phyloP scores from a whole-genome alignment of 1,139 yeast genomes.

The Scheffersomyces segobiensis region DNA sequence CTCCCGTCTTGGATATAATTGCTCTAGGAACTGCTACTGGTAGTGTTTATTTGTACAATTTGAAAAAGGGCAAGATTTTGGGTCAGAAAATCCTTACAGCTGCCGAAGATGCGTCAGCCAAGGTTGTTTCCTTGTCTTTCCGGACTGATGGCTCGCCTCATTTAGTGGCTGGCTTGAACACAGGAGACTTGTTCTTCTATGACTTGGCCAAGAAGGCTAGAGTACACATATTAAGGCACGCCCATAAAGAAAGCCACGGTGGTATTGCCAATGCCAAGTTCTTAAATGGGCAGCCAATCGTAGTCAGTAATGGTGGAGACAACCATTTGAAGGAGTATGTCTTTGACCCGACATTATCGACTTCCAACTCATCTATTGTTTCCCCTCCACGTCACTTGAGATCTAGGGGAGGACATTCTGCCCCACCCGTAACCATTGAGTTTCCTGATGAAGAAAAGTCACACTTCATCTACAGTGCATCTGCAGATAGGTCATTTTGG shows the following conservation, averaged over 20 bases:
- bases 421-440: conserved; percentile 77
- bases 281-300: conserved; percentile 88
- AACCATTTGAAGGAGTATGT: conserved; percentile 87
- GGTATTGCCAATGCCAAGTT: conserved; percentile 80
- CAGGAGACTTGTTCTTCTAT: conserved; percentile 84
- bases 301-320: conserved; percentile 92
- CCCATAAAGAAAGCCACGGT: conserved; percentile 74
- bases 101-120: conserved; percentile 46
- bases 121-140: conserved; percentile 75
- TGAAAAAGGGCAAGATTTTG: conserved; percentile 63
- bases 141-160: conserved; percentile 91
- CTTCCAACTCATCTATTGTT: conserved; percentile 62
- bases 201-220: conserved; percentile 73
- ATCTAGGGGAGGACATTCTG: conserved; percentile 95
- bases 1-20: conserved; percentile 83
- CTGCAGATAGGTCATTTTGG: conserved; percentile 88
- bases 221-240: conserved; percentile 70
- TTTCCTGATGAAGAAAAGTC: conserved; percentile 80
- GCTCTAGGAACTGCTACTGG: conserved; percentile 81
- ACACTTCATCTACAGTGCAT: conserved; percentile 84
- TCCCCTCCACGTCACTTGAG: conserved; percentile 92
- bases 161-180: conserved; percentile 73
- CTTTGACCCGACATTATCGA: conserved; percentile 84
- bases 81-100: conserved; percentile 56
- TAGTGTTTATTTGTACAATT: conserved; percentile 61